Percentiles rank a stretch among this genome's conserved stretches.
Evolutionary conservation across 768 basidiomycete genomes (phyloP).

Genomic region (Tulasnella sp.): DNA sequence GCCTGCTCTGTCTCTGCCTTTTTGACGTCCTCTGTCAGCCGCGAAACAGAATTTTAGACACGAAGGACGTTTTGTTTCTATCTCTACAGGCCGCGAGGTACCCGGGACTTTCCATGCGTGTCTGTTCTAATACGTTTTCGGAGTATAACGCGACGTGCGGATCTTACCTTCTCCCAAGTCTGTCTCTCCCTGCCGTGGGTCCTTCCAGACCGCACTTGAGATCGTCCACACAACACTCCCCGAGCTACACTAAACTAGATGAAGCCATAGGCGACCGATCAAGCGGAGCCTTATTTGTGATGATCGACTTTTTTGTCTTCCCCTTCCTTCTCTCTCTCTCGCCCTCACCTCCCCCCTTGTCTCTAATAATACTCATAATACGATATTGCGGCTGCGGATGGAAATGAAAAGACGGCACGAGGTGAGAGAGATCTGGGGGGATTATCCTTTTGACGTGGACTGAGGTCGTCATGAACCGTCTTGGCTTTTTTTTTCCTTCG

Average conservation of each 20-base stretch:
- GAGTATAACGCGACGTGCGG: background rate
- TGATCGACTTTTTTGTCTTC: background rate
- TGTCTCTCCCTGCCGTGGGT: background rate
- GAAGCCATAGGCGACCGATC: background rate
- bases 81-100: background rate
- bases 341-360: background rate
- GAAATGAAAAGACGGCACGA: background rate
- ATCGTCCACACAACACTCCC: background rate
- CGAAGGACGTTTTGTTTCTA: background rate
- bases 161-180: background rate
- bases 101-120: background rate
- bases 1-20: background rate
- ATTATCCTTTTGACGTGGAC: conserved; percentile 2
- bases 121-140: conserved; percentile 1
- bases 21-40: background rate
- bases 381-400: conserved; percentile 4
- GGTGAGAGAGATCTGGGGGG: background rate
- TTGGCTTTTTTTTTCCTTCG: background rate
- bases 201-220: conserved; percentile 19
- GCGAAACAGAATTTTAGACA: background rate
- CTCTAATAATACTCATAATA: conserved; percentile 2
- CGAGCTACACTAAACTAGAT: conserved; percentile 2
- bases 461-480: background rate
- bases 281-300: conserved; percentile 18
- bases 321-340: background rate